Evolutionary conservation across 129 eudicot species (phyloP), one percentile per base, ranked within the genome.

Genomic region (Scalesia atractyloides): DNA sequence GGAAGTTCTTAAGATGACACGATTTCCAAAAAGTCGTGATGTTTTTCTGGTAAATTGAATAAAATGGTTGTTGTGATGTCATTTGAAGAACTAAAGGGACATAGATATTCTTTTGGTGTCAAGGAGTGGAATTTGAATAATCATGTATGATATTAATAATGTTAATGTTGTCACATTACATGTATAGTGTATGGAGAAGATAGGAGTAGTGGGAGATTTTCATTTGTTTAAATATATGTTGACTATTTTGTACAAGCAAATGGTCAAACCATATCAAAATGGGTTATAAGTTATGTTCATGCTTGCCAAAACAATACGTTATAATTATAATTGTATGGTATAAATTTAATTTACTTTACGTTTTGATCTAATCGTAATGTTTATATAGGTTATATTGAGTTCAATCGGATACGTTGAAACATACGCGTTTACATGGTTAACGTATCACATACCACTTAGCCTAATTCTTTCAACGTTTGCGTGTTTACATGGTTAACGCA

Each of bases 201-300:
- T 78, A 64, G 82, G 77, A 41, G 67, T 78, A 78, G 82, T 70
- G 22, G 49, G 69, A 73, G 77, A 18, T 73, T 61, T 61, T 46
- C 51, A 70, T 64, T 70, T 62, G 72, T 62, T 57, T 67, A 61
- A 52, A 46, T 77, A 77, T 62, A 70, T 62, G 61, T 53, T 17
- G 73, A 70, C 71, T 71, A 64, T 37, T 78, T 72, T 64, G 61
- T 64, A 41, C 56, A 71, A 43, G 60, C 62, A 70, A 78, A 71
- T 62, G 51, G 77, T 63, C 57, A 70, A 78, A 61, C 65, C 65
- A 61, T 69, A 60, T 66, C 34, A 66, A 56, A 66, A 26, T 24
- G 63, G 72, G 56, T 36, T 48, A 12, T 58, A n/a, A 41, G 10
- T 8, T 8, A 41, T 41, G 11, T 9, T 41, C 10, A 7, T 24